Evolutionary conservation across 1,139 yeast species (phyloP).

Genomic region (Saccharomycopsis hybrid): DNA sequence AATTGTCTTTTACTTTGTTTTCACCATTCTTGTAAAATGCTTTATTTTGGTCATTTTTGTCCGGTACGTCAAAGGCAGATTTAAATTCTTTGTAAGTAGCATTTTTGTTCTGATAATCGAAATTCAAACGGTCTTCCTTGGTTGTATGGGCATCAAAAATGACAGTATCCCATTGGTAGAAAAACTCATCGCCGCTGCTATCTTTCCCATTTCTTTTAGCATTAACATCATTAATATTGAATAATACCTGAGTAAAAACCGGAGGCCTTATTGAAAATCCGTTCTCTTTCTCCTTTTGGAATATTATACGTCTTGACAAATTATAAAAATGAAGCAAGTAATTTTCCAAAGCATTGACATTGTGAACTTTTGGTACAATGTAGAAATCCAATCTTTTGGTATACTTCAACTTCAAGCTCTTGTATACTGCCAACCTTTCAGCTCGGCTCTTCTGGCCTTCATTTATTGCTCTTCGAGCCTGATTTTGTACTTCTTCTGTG

Average conservation of each 20-base stretch:
- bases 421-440: neutral
- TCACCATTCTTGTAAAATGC: neutral
- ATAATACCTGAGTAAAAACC: constrained; percentile 17
- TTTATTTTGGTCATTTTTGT: neutral
- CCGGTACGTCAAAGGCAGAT: neutral
- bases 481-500: no score
- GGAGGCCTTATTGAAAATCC: constrained; percentile 3
- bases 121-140: neutral
- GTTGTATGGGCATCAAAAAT: no score
- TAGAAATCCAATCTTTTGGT: constrained; percentile 7
- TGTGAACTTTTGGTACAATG: constrained; percentile 5
- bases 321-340: constrained; percentile 12
- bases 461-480: no score
- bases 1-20: constrained; percentile 21
- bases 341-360: constrained; percentile 14
- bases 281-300: constrained; percentile 1
- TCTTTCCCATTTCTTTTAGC: no score
- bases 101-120: no score
- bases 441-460: no score
- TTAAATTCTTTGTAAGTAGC: no score
- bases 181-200: neutral
- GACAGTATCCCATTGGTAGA: constrained; percentile 6
- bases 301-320: constrained; percentile 13
- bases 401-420: neutral
- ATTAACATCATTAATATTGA: constrained; percentile 10